These are phyloP conservation scores for Fennellomyces sp. DNA, from an alignment of 371 early-diverging fungal genomes.

Conservation along the genomic window DNA sequence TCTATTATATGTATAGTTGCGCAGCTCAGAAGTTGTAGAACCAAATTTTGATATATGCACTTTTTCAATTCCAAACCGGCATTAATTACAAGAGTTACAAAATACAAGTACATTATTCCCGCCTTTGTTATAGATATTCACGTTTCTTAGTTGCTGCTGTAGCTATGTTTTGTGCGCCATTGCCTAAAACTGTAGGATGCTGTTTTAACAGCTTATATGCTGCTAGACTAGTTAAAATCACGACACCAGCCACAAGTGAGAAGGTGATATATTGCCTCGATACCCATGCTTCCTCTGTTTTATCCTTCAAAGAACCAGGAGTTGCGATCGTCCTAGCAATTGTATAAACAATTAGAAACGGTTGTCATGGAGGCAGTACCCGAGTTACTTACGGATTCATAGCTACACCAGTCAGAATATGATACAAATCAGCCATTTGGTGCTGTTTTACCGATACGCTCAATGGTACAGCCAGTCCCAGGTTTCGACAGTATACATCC, in stretches of 20 bases:
- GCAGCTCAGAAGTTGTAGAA: slow-evolving; percentile 3
- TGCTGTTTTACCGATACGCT: slow-evolving; percentile 86
- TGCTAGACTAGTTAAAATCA: slow-evolving; percentile 40
- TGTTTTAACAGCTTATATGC: slow-evolving; percentile 47
- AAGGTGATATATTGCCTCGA: slow-evolving; percentile 38
- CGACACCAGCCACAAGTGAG: slow-evolving; percentile 43
- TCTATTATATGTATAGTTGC: slow-evolving; percentile 4
- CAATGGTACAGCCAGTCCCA: slow-evolving; percentile 85
- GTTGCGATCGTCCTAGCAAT: slow-evolving; percentile 42
- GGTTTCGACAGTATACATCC: slow-evolving; percentile 88
- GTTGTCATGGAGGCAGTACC: too few species aligned
- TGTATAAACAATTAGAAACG: not conserved
- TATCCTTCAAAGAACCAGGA: slow-evolving; percentile 43
- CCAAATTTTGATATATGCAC: not conserved
- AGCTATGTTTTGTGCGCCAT: slow-evolving; percentile 21
- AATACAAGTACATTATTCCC: slow-evolving; percentile 13
- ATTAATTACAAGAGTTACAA: slow-evolving; percentile 16
- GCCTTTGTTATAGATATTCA: slow-evolving; percentile 19
- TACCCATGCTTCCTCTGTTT: slow-evolving; percentile 41
- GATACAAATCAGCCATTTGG: slow-evolving; percentile 87
- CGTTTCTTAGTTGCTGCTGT: slow-evolving; percentile 21
- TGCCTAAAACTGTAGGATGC: slow-evolving; percentile 22
- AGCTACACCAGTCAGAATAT: slow-evolving; percentile 81
- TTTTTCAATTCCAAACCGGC: not conserved
- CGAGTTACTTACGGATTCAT: slow-evolving; percentile 89